phyloP scores from a whole-genome alignment of 2,329 filamentous ascomycete genomes.

The Penicillium sclerotigenum region DNA sequence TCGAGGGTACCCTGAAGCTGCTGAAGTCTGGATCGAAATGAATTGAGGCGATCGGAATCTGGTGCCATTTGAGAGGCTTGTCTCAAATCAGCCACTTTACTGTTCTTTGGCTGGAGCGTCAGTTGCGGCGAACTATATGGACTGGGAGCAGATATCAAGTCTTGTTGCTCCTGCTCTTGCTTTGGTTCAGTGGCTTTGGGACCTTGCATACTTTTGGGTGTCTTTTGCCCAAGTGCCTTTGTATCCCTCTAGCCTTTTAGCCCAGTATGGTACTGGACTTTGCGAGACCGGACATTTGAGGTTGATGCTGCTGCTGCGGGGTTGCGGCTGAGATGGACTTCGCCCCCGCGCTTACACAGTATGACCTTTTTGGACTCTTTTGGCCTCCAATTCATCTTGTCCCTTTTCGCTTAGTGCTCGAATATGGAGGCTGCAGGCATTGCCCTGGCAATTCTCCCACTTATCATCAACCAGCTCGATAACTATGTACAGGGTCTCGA shows the following conservation, averaged over 20 bases:
- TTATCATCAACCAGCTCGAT: conserved; percentile 35
- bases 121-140: not conserved
- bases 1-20: not conserved
- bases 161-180: not conserved
- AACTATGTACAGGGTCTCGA: conserved; percentile 41
- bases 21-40: not conserved
- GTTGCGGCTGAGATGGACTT: not conserved
- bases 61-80: not conserved
- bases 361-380: not conserved
- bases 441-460: conserved; percentile 38
- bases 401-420: not conserved
- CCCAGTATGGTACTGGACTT: not conserved
- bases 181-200: not conserved
- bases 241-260: not conserved
- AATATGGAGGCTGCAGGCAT: conserved; percentile 23
- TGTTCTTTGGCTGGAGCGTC: not conserved
- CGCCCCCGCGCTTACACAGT: not conserved
- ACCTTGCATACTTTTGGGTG: not conserved
- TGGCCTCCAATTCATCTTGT: not conserved
- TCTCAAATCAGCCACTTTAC: not conserved
- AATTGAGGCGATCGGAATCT: not conserved
- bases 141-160: not conserved
- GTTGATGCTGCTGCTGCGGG: not conserved
- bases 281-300: not conserved
- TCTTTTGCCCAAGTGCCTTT: not conserved